phyloP scores from a whole-genome alignment of 2,329 filamentous ascomycete species.

The Blumeria graminis region DNA sequence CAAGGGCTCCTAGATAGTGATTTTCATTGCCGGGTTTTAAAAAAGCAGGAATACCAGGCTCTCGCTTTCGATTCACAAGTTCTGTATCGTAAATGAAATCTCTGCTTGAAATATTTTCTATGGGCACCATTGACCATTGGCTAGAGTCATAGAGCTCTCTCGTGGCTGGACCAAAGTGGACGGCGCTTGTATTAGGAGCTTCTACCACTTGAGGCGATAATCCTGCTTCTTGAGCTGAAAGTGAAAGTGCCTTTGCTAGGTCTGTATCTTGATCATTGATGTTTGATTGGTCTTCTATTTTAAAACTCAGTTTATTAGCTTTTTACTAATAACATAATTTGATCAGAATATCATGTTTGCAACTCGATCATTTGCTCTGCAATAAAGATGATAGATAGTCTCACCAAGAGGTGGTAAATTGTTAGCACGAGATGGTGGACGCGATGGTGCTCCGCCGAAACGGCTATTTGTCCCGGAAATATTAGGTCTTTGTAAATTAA shows the following conservation, averaged over 20 bases:
- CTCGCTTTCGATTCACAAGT: conserved; percentile 21
- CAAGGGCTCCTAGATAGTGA: conserved; percentile 23
- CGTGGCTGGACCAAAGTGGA: conserved; percentile 34
- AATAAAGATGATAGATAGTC: conserved; percentile 23
- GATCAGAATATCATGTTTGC: conserved; percentile 6
- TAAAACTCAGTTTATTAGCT: conserved; percentile 16
- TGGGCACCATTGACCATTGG: conserved; percentile 34
- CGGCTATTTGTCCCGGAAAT: conserved; percentile 18
- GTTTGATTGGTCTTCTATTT: conserved; percentile 10
- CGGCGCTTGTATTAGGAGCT: conserved; percentile 18
- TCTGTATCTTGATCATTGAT: conserved; percentile 21
- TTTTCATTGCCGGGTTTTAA: conserved; percentile 20
- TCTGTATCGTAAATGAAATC: conserved; percentile 15
- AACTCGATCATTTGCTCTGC: conserved; percentile 20
- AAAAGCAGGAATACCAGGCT: conserved; percentile 24
- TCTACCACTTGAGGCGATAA: conserved; percentile 26
- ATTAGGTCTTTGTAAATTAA: conserved; percentile 29
- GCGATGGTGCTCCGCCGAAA: conserved; percentile 20
- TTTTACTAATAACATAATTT: conserved; percentile 2
- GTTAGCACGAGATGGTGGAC: conserved; percentile 34
- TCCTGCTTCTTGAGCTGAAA: conserved; percentile 29
- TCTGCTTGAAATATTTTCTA: conserved; percentile 13
- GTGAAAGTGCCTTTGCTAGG: conserved; percentile 29
- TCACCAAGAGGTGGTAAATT: conserved; percentile 31
- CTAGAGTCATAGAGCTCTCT: conserved; percentile 27